Evolutionary conservation across 1,284 basidiomycete species (phyloP).

Genomic region (Rhodotorula sp.): DNA sequence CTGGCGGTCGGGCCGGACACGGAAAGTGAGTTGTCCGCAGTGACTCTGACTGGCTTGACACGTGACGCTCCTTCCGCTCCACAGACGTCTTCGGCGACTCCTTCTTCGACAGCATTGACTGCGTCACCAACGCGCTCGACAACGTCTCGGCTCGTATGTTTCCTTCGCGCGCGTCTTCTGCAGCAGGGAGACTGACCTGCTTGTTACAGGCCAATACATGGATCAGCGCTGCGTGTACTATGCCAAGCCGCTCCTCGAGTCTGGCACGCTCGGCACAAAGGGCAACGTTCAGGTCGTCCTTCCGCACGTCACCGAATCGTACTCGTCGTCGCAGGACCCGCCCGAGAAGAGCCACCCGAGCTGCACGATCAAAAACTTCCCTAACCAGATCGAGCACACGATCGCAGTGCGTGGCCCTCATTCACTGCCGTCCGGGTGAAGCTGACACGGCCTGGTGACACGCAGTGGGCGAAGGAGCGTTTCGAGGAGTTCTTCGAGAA

Average conservation of each 20-base stretch:
- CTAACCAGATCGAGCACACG: slow-evolving; percentile 97
- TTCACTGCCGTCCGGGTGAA: not conserved
- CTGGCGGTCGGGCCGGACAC: slow-evolving; percentile 91
- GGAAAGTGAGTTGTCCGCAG: slow-evolving; percentile 64
- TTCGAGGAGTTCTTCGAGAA: slow-evolving; percentile 94
- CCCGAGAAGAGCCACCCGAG: slow-evolving; percentile 97
- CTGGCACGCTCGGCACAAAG: slow-evolving; percentile 97
- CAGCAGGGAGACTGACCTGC: not conserved
- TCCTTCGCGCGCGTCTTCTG: not conserved
- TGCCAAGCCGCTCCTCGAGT: slow-evolving; percentile 93
- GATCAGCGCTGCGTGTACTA: slow-evolving; percentile 98
- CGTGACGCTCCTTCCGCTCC: not conserved
- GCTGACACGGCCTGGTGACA: slow-evolving; percentile 1
- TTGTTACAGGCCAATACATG: slow-evolving; percentile 72
- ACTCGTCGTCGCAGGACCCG: slow-evolving; percentile 97
- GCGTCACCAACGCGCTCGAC: slow-evolving; percentile 99
- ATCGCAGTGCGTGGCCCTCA: slow-evolving; percentile 65
- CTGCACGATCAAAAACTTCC: slow-evolving; percentile 99
- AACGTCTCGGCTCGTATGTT: slow-evolving; percentile 84
- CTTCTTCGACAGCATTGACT: slow-evolving; percentile 85
- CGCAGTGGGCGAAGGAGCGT: slow-evolving; percentile 86
- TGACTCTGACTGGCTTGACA: not conserved
- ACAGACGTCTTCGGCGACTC: slow-evolving; percentile 82
- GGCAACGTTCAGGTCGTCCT: slow-evolving; percentile 97
- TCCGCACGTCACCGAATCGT: slow-evolving; percentile 94